Base-by-base conservation (phyloP, 2,329 filamentous ascomycete genomes). In the Cladobotryum protrusum region DNA sequence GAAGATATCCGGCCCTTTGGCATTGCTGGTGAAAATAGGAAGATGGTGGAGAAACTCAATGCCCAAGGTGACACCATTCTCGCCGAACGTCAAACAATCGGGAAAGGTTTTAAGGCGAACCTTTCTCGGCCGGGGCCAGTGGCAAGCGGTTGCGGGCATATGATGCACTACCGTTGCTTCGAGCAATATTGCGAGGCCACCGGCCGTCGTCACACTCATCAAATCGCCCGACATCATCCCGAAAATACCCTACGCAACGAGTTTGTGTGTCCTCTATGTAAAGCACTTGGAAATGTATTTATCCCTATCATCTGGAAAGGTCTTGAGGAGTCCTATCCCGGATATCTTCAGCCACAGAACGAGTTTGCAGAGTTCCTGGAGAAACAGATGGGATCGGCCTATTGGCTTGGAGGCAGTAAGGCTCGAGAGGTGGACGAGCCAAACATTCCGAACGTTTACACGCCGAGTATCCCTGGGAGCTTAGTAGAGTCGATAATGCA, bases 161-260 rank as follows among this genome's bases (percentile, higher is more conserved):
- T 99, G 62, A 99, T 99, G 93, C 93, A 99, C 67, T 97, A 88
- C 65, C 83, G 81, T 58, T 99, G 93, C 69, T 99, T 99, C 63
- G 90, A 96, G 61, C 81, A 87, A 37, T 99, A 97, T 63, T 86
- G 89, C 56, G 82, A 87, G 42, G 89, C 92, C 4, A 95, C 89
- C 0, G 77, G 85, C 47, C 80, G 91, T 53, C 82, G 93, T 36
- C 95, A 99, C 63, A 81, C 81, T 17, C 89, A 93, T 60, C 93
- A 99, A 65, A 96, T 99, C 66, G 91, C 93, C 7, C 81, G 93
- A 13, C 89, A 96, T 59, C 93, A 97, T 59, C 93, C 93, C 0
- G 95, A 99, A 65, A 79, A 85, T 49, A 77, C 89, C 2, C 75
- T 79, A 17, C 75, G 81, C 40, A 87, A 95, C 55, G 93, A 99